Conservation (phyloP, 768 basidiomycete genomes). For the Amanita pallidorosea region DNA sequence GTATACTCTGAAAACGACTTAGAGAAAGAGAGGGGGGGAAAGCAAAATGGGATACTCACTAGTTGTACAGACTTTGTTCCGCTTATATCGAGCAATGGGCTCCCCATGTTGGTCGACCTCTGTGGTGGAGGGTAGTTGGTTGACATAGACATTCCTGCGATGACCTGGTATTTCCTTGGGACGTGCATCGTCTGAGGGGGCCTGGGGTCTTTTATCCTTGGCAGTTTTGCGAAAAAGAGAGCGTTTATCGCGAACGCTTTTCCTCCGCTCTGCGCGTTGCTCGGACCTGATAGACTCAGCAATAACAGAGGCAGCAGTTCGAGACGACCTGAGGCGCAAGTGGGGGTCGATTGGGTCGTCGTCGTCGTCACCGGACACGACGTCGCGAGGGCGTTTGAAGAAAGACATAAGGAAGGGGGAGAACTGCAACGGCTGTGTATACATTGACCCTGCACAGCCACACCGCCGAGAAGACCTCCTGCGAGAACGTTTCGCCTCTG, state of each 20-base stretch:
- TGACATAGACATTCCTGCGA: conserved; percentile 76
- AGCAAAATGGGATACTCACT: conserved; percentile 41
- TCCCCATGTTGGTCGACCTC: conserved; percentile 69
- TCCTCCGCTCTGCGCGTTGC: conserved; percentile 50
- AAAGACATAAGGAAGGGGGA: conserved; percentile 16
- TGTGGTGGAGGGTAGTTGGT: conserved; percentile 49
- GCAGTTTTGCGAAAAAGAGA: conserved; percentile 46
- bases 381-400: conserved; percentile 32
- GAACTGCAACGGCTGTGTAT: neutral
- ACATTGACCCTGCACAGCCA: neutral
- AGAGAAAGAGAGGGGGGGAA: neutral
- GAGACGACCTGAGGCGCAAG: conserved; percentile 81
- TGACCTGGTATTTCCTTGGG: conserved; percentile 33
- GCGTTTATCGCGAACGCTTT: conserved; percentile 35
- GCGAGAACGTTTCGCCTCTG: neutral
- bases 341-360: conserved; percentile 73
- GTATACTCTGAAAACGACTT: conserved; percentile 63
- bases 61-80: conserved; percentile 92
- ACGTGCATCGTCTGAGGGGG: conserved; percentile 14
- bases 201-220: conserved; percentile 35
- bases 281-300: conserved; percentile 81
- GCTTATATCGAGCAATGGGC: conserved; percentile 64
- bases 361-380: conserved; percentile 48
- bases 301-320: conserved; percentile 85
- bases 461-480: neutral